These are phyloP conservation scores for Harrya chromipes DNA, from an alignment of 768 basidiomycete genomes.

Conservation along the genomic window DNA sequence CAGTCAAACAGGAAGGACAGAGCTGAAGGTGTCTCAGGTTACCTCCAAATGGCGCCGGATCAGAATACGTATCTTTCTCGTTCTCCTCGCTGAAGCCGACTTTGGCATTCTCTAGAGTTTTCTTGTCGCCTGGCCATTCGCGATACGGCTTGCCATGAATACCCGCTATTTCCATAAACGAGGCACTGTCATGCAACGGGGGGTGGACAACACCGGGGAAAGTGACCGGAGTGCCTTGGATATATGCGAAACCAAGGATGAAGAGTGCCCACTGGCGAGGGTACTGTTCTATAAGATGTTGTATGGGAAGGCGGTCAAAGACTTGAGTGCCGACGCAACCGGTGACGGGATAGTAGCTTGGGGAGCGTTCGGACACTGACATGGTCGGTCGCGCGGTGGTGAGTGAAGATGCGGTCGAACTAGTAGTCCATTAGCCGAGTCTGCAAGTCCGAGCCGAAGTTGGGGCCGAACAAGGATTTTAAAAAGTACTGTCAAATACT, in stretches of 20 bases:
- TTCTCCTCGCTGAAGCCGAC: slow-evolving; percentile 17
- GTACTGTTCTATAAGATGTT: slow-evolving; percentile 14
- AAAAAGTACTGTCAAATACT: too few species aligned
- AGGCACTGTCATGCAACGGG: neutral
- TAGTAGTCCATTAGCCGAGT: too few species aligned
- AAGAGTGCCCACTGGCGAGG: slow-evolving; percentile 29
- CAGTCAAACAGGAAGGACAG: neutral
- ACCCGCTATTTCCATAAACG: slow-evolving; percentile 23
- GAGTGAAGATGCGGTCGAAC: neutral
- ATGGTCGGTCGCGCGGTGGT: neutral
- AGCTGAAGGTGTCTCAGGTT: neutral
- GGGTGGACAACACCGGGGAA: slow-evolving; percentile 19
- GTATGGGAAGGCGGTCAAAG: slow-evolving; percentile 23
- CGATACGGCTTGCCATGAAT: slow-evolving; percentile 26
- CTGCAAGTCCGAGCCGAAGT: too few species aligned
- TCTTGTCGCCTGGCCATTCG: slow-evolving; percentile 25
- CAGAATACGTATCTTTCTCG: slow-evolving; percentile 22
- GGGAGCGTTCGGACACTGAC: neutral
- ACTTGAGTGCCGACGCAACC: slow-evolving; percentile 14
- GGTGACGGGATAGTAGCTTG: slow-evolving; percentile 17
- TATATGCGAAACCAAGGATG: slow-evolving; percentile 19
- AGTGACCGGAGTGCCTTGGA: slow-evolving; percentile 8
- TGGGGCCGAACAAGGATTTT: too few species aligned
- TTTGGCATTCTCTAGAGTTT: slow-evolving; percentile 7
- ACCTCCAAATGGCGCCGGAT: slow-evolving; percentile 28